These are phyloP conservation scores for Phytophthora tentaculata DNA, from an alignment of 352 stramenopile genomes.

Conservation along the genomic window DNA sequence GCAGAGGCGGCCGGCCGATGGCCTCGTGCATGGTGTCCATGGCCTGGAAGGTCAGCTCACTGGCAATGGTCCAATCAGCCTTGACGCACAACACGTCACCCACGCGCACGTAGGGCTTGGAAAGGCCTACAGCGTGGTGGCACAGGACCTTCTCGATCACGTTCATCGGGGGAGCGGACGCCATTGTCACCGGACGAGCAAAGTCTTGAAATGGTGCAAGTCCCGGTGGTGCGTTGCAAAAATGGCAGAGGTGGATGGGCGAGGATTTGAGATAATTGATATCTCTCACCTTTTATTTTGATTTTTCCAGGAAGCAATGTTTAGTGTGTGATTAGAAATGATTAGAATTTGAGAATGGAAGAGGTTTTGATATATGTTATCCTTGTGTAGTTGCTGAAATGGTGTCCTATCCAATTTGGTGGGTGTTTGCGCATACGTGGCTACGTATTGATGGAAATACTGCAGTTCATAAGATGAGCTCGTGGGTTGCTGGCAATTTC, in stretches of 20 bases:
- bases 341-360: not conserved
- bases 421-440: constrained; percentile 26
- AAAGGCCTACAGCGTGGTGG: constrained; percentile 43
- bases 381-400: too few species aligned
- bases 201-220: constrained; percentile 37
- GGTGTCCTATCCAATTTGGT: too few species aligned
- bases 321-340: not conserved
- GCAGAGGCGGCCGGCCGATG: constrained; percentile 72
- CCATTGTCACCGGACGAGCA: constrained; percentile 39
- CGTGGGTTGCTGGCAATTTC: not conserved
- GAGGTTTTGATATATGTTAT: not conserved
- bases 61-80: constrained; percentile 82
- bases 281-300: not conserved
- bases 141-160: constrained; percentile 89
- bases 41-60: constrained; percentile 82
- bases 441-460: not conserved
- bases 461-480: not conserved
- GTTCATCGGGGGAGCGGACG: constrained; percentile 67
- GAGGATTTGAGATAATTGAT: not conserved
- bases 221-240: constrained; percentile 28
- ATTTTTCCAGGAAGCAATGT: not conserved
- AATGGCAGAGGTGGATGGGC: constrained; percentile 10
- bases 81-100: constrained; percentile 83
- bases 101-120: constrained; percentile 53
- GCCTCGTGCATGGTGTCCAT: constrained; percentile 85